phyloP scores from a whole-genome alignment of 768 basidiomycete genomes.

The Tricholoma matsutake region DNA sequence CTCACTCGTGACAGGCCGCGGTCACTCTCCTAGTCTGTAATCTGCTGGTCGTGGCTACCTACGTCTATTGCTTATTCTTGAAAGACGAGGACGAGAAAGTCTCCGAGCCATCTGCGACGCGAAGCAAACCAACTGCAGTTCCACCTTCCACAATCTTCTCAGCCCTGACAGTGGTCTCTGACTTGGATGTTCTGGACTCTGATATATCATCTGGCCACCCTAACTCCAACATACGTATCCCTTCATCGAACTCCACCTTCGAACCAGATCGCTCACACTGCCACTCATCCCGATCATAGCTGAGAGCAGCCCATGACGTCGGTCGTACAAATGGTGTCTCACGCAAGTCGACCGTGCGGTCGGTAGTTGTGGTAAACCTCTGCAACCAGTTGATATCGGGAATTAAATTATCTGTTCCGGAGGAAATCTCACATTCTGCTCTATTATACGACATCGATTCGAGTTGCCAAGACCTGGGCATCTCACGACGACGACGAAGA shows the following conservation, averaged over 20 bases:
- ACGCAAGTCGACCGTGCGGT: too few species aligned
- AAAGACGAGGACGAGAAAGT: conserved; percentile 7
- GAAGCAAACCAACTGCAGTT: conserved; percentile 7
- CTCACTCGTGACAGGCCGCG: conserved; percentile 10
- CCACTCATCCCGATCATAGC: too few species aligned
- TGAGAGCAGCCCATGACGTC: too few species aligned
- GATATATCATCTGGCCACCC: not conserved
- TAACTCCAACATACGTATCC: not conserved
- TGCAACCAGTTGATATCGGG: too few species aligned
- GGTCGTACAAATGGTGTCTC: too few species aligned
- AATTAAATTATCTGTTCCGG: too few species aligned
- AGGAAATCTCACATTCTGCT: too few species aligned
- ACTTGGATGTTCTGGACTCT: not conserved
- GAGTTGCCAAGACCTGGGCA: too few species aligned
- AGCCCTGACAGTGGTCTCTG: not conserved
- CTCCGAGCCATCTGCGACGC: conserved; percentile 12
- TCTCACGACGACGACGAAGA: too few species aligned
- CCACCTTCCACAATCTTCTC: not conserved
- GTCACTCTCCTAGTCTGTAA: conserved; percentile 21
- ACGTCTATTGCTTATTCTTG: conserved; percentile 10
- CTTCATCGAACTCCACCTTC: not conserved
- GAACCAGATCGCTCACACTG: not conserved
- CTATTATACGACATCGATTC: too few species aligned
- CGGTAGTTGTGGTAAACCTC: too few species aligned
- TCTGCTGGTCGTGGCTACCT: conserved; percentile 18